Evolutionary conservation across 2,329 filamentous ascomycete genomes (phyloP).

Genomic region (Madurella mycetomatis): DNA sequence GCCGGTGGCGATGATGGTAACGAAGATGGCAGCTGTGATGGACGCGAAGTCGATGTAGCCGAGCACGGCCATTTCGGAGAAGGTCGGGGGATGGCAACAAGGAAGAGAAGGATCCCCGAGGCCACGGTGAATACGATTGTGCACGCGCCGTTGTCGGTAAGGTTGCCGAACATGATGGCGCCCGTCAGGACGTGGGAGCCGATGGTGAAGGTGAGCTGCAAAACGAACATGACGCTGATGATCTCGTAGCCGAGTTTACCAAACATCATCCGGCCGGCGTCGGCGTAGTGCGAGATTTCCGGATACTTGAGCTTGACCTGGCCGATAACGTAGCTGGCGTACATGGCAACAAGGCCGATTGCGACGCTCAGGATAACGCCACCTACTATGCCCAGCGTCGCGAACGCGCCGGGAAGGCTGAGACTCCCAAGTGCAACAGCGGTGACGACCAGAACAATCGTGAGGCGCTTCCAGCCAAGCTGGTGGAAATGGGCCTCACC

Average conservation of each 20-base stretch:
- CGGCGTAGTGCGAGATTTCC: slow-evolving; percentile 61
- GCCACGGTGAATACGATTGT: slow-evolving; percentile 43
- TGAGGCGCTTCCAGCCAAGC: slow-evolving; percentile 54
- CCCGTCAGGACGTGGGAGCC: slow-evolving; percentile 69
- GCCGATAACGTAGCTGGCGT: slow-evolving; percentile 39
- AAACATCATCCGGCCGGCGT: slow-evolving; percentile 59
- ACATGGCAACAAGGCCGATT: slow-evolving; percentile 38
- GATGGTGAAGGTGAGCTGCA: slow-evolving; percentile 66
- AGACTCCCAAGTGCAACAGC: slow-evolving; percentile 52
- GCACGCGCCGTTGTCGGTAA: slow-evolving; percentile 53
- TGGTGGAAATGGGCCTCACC: slow-evolving; percentile 48
- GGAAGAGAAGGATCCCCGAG: slow-evolving; percentile 42
- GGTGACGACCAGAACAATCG: slow-evolving; percentile 52
- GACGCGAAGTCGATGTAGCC: slow-evolving; percentile 56
- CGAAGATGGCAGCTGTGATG: slow-evolving; percentile 58
- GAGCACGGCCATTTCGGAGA: slow-evolving; percentile 46
- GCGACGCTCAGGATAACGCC: slow-evolving; percentile 35
- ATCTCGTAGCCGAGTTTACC: slow-evolving; percentile 59
- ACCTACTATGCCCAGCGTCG: slow-evolving; percentile 48
- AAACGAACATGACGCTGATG: slow-evolving; percentile 55
- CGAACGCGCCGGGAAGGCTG: slow-evolving; percentile 49
- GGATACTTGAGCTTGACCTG: slow-evolving; percentile 49
- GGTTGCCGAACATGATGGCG: slow-evolving; percentile 61
- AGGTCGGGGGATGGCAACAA: slow-evolving; percentile 45
- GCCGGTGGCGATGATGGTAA: slow-evolving; percentile 64